Base-by-base conservation (phyloP, 352 stramenopile species). In the Globisporangium spiculum region DNA sequence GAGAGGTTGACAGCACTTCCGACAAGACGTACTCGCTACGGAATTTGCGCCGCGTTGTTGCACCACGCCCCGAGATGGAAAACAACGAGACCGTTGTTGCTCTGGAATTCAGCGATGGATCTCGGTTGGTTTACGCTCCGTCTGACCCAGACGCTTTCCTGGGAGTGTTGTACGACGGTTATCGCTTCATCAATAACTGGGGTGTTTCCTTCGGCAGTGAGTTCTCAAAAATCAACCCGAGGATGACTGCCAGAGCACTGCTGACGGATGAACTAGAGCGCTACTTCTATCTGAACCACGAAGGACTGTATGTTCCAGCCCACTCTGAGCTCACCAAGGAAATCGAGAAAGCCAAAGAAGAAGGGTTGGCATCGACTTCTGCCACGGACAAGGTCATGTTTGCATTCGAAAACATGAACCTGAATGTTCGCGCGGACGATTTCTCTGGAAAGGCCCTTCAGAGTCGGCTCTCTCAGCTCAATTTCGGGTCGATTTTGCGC, bases 371-470 rank as follows among this genome's bases (percentile, higher is more conserved):
- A 50, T 75, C 77, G 24, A 74, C 74, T n/a, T 80, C 78, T 3
- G 70, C 71, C 1, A 87, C 77, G 22, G 88, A 92, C 53, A 84
- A 80, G 61, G 69, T 90, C 30, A 74, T 87, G 22, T 93, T 94
- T 69, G 75, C 81, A 1, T 69, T 94, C 16, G 84, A 94, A 22
- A 91, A 81, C 55, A 77, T 93, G 66, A 90, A 84, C 63, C 83
- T 88, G 68, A 92, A 89, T 61, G 78, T 92, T 32, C 74, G 88
- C 59, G 74, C 77, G 12, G 72, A 79, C 38, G 81, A 94, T 67
- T 93, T 94, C 62, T 54, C 69, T 1, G 73, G 73, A 1, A 87
- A 83, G 46, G 38, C 62, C 7, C 75, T 88, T 32, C 75, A 86
- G 41, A 67, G 63, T 8, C 77, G 77, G 6, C 74, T 92, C 10